Conservation (phyloP, 139 green algal genomes). For the Chlamydomonas applanata region DNA sequence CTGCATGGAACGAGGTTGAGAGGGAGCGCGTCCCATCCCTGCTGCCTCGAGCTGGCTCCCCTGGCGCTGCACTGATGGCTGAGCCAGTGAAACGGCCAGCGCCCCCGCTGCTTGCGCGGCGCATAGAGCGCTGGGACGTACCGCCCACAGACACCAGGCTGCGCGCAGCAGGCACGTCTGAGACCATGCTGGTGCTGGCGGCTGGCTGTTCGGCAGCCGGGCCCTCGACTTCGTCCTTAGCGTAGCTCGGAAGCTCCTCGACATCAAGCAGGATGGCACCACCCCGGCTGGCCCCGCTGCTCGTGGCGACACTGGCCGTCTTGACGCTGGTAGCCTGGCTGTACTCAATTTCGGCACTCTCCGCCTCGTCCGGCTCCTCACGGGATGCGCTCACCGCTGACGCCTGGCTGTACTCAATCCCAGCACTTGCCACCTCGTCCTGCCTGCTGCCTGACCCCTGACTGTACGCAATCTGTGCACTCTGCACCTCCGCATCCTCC, state of each 20-base stretch:
- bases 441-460: neutral
- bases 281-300: neutral
- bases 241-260: slow-evolving; percentile 3
- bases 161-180: no score
- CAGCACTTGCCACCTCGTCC: neutral
- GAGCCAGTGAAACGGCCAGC: no score
- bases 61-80: no score
- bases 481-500: neutral
- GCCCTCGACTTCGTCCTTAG: neutral
- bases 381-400: no score
- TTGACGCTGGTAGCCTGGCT: slow-evolving; percentile 6
- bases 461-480: neutral
- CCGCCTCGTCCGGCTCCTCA: neutral
- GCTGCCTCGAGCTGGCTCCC: no score
- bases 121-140: neutral
- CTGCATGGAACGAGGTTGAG: no score
- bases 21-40: no score
- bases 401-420: neutral
- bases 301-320: neutral
- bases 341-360: neutral
- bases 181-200: neutral
- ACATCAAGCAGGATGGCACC: slow-evolving; percentile 7
- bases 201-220: neutral
- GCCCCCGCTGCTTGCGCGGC: neutral
- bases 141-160: no score